A percentile compares a stretch with the other conserved stretches of the same genome.
phyloP scores from a whole-genome alignment of 306 rosid genomes.

The Arachis hypogaea region DNA sequence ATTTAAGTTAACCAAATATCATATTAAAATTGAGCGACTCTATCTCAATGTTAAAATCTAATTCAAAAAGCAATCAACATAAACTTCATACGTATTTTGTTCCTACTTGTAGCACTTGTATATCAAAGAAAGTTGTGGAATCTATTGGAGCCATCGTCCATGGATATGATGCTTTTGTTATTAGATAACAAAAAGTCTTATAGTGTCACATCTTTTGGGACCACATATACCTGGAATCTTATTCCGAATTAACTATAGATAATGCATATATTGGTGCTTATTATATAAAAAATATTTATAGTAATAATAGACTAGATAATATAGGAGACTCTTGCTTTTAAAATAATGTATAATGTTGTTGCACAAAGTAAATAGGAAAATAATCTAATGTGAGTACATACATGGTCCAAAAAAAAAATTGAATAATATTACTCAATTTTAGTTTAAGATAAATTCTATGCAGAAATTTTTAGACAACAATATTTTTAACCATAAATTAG shows the following conservation, averaged over 20 bases:
- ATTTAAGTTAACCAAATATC: too few species aligned
- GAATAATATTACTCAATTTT: too few species aligned
- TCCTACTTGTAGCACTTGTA: conserved; percentile 3
- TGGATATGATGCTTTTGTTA: conserved; percentile 12
- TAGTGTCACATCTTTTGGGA: conserved; percentile 31
- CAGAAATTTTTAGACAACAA: too few species aligned
- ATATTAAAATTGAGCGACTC: too few species aligned
- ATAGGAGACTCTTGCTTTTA: neutral
- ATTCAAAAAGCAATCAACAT: conserved; percentile 24
- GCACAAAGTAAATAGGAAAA: neutral
- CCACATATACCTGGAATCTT: conserved; percentile 37
- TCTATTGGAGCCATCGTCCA: conserved; percentile 36
- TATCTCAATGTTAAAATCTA: too few species aligned
- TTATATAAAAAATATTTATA: neutral
- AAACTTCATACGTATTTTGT: conserved; percentile 24
- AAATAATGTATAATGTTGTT: neutral
- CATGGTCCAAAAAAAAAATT: neutral
- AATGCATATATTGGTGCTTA: neutral
- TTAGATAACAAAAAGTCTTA: neutral
- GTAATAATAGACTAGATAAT: neutral
- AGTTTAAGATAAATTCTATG: too few species aligned
- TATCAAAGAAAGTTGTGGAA: conserved; percentile 22
- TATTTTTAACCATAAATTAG: too few species aligned
- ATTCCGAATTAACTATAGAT: conserved; percentile 10
- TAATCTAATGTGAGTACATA: neutral